Base-by-base conservation (phyloP, 345 rosid species). In the Citrus medica region DNA sequence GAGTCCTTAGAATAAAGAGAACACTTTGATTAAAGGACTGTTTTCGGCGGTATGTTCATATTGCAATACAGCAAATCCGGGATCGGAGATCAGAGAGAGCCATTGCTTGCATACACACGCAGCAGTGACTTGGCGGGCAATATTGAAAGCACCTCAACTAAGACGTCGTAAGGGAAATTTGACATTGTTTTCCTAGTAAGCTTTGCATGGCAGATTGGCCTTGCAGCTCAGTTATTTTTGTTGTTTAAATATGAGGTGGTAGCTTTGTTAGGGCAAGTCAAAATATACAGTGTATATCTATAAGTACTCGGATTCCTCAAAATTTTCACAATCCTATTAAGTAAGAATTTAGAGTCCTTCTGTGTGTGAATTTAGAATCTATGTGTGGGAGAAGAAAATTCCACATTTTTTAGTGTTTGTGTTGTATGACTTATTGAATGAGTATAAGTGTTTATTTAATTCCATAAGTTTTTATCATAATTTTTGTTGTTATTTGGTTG, bases 381-480 rank as follows among this genome's bases (percentile, higher is more conserved):
- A 4, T 33, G 6, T 33, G 35, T 33, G 6, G 48, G 2, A 42
- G 48, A 42, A 38, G 4, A 42, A 3, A 42, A 42, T 42, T 0
- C 14, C 48, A 2, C 14, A 9, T 9, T 10, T 42, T 42, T 42
- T 32, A 32, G 33, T 32, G 33, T 0, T 0, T 32, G 33, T 32
- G 5, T 32, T 32, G 33, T 32, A 32, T 32, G 33, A 4, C 33
- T 32, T 32, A 32, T 32, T 32, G 4, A 32, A 32, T 32, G 0
- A 32, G 0, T 4, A 32, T 32, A 4, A 32, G 33, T 32, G 5
- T 32, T 32, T 32, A 0, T 32, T 32, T 32, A 32, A 32, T 32
- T 5, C 0, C 5, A 32, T 32, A 32, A 0, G 5, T 0, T 32
- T 0, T 32, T 32, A 4, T 32, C 0, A 32, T 32, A 32, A 32